phyloP scores from a whole-genome alignment of 2,329 filamentous ascomycete genomes.

The Epichloe brachyelytri region DNA sequence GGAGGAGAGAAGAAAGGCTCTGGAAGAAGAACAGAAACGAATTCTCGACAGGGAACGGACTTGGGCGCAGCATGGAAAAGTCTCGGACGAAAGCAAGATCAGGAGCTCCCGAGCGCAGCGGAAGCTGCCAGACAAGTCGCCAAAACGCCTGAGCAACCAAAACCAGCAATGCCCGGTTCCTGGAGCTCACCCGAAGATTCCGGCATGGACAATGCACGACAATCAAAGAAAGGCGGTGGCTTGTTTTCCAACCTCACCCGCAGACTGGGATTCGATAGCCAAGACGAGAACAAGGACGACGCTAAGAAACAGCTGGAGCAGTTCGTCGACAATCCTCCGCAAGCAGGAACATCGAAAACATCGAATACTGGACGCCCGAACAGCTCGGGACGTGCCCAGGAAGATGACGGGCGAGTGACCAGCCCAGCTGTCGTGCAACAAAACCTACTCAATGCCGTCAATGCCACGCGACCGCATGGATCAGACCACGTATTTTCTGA shows the following conservation, averaged over 20 bases:
- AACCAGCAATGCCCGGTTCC: slow-evolving; percentile 54
- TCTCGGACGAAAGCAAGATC: neutral
- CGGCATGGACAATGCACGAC: slow-evolving; percentile 18
- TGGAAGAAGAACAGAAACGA: slow-evolving; percentile 58
- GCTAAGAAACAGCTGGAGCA: slow-evolving; percentile 29
- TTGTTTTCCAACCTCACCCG: slow-evolving; percentile 58
- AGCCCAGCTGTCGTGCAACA: slow-evolving; percentile 50
- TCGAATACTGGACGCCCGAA: neutral
- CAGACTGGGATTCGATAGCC: slow-evolving; percentile 52
- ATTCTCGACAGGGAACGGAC: slow-evolving; percentile 43
- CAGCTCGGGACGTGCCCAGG: slow-evolving; percentile 9
- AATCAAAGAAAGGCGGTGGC: slow-evolving; percentile 33
- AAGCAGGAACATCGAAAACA: slow-evolving; percentile 5
- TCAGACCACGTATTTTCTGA: slow-evolving; percentile 60
- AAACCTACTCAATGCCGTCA: slow-evolving; percentile 66
- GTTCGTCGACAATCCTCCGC: slow-evolving; percentile 25
- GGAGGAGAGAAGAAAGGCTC: slow-evolving; percentile 59
- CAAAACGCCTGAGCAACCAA: slow-evolving; percentile 27
- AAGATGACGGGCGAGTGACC: slow-evolving; percentile 41
- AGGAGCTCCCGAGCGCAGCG: slow-evolving; percentile 12
- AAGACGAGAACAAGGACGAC: slow-evolving; percentile 26
- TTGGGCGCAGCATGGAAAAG: slow-evolving; percentile 27
- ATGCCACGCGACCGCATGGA: slow-evolving; percentile 64
- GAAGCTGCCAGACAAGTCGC: slow-evolving; percentile 26
- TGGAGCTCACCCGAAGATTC: slow-evolving; percentile 54